phyloP scores from a whole-genome alignment of 495 filamentous ascomycete genomes.

The Lentithecium fluviatile region DNA sequence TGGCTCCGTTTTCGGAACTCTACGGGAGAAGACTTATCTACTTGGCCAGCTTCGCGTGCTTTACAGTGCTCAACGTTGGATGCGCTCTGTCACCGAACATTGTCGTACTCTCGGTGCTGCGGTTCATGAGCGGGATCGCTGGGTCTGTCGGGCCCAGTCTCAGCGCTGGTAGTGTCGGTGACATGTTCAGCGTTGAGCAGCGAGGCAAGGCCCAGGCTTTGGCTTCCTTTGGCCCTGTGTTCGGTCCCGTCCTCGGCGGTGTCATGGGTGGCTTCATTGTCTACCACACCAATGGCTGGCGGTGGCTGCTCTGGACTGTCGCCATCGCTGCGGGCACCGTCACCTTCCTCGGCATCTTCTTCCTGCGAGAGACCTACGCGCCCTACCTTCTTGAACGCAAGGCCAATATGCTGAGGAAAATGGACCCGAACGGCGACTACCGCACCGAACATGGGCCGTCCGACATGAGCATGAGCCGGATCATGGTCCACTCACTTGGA shows the following conservation, averaged over 20 bases:
- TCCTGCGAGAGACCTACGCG: conserved; percentile 34
- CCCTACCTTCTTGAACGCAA: conserved; percentile 30
- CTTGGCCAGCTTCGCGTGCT: conserved; percentile 44
- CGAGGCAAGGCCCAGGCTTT: conserved; percentile 17
- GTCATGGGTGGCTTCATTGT: conserved; percentile 13
- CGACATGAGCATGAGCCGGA: conserved; percentile 29
- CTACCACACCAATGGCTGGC: conserved; percentile 25
- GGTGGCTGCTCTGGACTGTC: conserved; percentile 38
- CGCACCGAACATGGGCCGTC: conserved; percentile 37
- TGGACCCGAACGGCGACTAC: conserved; percentile 26
- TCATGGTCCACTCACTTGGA: conserved; percentile 37
- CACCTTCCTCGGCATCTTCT: conserved; percentile 14
- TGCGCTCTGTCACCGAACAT: conserved; percentile 46
- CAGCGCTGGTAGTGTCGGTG: conserved; percentile 16
- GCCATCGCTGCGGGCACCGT: conserved; percentile 33
- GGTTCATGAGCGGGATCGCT: conserved; percentile 43
- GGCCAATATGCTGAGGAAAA: conserved; percentile 16
- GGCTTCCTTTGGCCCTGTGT: conserved; percentile 8
- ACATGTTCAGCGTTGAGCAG: conserved; percentile 6
- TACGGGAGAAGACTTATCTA: conserved; percentile 46
- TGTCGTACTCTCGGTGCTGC: conserved; percentile 46
- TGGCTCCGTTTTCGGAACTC: conserved; percentile 47
- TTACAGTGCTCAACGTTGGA: conserved; percentile 48
- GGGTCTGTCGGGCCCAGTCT: not conserved
- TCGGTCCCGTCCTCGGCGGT: conserved; percentile 18